Conservation (phyloP, 2,329 filamentous ascomycete species). For the Coniella lustricola region DNA sequence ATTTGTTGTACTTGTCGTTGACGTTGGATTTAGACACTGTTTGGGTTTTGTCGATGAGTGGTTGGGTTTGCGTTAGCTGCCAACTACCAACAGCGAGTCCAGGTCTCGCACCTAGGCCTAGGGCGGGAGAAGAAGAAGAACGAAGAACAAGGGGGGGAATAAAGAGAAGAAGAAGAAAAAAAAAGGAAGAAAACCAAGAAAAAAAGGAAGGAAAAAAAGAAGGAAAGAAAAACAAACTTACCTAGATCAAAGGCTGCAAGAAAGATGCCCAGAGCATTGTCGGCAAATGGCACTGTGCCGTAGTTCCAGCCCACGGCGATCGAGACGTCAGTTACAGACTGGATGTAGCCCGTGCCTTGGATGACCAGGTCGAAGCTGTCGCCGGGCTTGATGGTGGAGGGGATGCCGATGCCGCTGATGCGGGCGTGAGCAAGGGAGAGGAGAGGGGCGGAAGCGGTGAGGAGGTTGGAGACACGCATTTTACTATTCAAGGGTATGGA, state of each 20-base stretch:
- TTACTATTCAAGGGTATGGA: not conserved
- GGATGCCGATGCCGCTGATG: slow-evolving; percentile 35
- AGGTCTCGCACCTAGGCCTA: too few species aligned
- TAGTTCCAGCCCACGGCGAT: slow-evolving; percentile 34
- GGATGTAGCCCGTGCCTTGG: slow-evolving; percentile 35
- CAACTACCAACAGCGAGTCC: too few species aligned
- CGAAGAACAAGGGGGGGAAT: too few species aligned
- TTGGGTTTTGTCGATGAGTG: too few species aligned
- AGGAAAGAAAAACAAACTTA: slow-evolving; percentile 12
- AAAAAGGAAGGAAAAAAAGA: too few species aligned
- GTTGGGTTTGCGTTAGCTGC: too few species aligned
- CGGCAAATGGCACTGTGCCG: slow-evolving; percentile 19
- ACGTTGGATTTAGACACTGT: slow-evolving; percentile 22
- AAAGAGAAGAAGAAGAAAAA: too few species aligned
- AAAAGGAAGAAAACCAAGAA: too few species aligned
- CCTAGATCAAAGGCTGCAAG: slow-evolving; percentile 30
- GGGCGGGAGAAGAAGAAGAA: too few species aligned
- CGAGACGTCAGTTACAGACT: slow-evolving; percentile 36
- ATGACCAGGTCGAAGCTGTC: slow-evolving; percentile 31
- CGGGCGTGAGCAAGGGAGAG: slow-evolving; percentile 27
- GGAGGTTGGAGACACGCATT: slow-evolving; percentile 5
- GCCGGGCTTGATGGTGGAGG: slow-evolving; percentile 32
- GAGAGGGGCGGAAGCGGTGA: slow-evolving; percentile 19
- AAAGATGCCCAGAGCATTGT: slow-evolving; percentile 24
- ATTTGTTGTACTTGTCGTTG: slow-evolving; percentile 20